Percentiles rank a stretch among this genome's conserved stretches.
phyloP scores from a whole-genome alignment of 148 eudicot species.

The Vaccinium corymbosum region DNA sequence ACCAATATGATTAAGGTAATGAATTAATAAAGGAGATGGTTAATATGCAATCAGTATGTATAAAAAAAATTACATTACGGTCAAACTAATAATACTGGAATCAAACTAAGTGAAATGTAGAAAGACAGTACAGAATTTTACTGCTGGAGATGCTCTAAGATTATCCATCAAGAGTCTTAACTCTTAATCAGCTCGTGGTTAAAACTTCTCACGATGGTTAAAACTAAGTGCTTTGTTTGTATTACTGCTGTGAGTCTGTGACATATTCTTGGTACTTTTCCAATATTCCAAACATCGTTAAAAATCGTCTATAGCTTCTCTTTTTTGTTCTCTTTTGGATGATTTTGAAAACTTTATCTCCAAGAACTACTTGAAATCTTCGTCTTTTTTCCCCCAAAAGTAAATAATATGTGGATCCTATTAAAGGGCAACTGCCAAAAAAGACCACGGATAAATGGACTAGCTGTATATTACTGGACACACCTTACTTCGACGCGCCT shows the following conservation, averaged over 20 bases:
- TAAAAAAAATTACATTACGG: no score
- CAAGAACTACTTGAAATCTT: neutral
- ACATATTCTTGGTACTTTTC: neutral
- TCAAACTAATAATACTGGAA: no score
- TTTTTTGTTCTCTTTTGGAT: neutral
- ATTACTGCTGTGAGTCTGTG: neutral
- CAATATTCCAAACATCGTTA: neutral
- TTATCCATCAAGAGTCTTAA: neutral
- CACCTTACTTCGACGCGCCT: conserved; percentile 71
- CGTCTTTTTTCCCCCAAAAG: neutral
- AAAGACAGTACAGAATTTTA: no score
- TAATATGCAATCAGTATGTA: no score
- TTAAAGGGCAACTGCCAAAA: neutral
- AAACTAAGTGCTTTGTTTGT: neutral
- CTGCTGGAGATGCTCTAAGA: neutral
- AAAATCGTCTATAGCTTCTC: neutral
- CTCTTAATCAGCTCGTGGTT: neutral
- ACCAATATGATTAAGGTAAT: no score
- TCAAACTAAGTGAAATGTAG: no score
- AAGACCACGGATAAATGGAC: neutral
- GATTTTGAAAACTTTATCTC: neutral
- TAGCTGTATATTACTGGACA: conserved; percentile 1
- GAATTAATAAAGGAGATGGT: no score
- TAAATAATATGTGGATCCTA: neutral
- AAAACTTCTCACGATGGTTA: neutral